phyloP scores from a whole-genome alignment of 2,329 filamentous ascomycete genomes.

The Xylaria multiplex region DNA sequence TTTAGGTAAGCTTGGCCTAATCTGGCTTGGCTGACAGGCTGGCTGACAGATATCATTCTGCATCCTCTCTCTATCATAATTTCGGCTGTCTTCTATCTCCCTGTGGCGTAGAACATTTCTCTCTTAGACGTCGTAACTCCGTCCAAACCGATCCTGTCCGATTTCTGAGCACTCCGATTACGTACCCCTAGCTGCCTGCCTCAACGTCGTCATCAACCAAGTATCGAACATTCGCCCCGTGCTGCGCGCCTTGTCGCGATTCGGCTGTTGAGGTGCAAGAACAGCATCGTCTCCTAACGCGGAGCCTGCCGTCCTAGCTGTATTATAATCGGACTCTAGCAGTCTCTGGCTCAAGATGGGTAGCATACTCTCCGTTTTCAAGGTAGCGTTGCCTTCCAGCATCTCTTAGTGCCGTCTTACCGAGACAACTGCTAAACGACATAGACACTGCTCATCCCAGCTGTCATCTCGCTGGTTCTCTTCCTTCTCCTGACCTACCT shows the following conservation, averaged over 20 bases:
- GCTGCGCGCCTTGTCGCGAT: slow-evolving; percentile 3
- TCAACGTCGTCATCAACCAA: neutral
- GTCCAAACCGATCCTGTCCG: neutral
- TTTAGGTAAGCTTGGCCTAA: slow-evolving; percentile 1
- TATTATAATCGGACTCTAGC: neutral
- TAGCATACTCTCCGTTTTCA: slow-evolving; percentile 51
- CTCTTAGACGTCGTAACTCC: neutral
- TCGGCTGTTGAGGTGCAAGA: neutral
- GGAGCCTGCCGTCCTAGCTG: neutral
- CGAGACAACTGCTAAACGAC: slow-evolving; percentile 24
- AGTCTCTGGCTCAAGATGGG: slow-evolving; percentile 48
- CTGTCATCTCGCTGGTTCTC: slow-evolving; percentile 73
- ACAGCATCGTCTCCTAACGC: slow-evolving; percentile 1
- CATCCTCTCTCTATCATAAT: slow-evolving; percentile 1
- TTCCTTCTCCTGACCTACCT: slow-evolving; percentile 74
- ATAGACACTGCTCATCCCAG: slow-evolving; percentile 76
- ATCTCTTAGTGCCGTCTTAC: neutral
- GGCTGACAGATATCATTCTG: slow-evolving; percentile 8
- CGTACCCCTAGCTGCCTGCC: neutral
- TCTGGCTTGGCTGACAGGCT: slow-evolving; percentile 4
- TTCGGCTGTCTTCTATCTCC: neutral
- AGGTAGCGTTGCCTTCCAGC: slow-evolving; percentile 45
- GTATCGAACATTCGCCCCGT: neutral
- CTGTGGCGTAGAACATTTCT: neutral
- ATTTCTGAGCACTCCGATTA: neutral